Evolutionary conservation across 2,329 filamentous ascomycete genomes (phyloP).

Genomic region (Bisporella sp.): DNA sequence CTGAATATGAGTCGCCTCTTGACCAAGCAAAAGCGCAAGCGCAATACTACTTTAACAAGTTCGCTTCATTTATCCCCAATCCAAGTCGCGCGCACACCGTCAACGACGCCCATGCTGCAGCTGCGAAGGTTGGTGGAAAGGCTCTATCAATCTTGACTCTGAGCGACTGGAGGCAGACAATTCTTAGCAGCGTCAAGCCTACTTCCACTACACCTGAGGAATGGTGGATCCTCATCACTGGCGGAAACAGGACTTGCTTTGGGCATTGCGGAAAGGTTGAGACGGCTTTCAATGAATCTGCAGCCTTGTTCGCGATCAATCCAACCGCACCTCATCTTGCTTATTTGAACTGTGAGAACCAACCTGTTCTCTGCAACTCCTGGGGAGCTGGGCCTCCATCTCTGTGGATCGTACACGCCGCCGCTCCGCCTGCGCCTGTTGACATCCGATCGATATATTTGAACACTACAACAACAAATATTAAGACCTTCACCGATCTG

Average conservation of each 20-base stretch:
- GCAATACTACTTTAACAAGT: conserved; percentile 56
- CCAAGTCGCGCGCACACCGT: conserved; percentile 33
- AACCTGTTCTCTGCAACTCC: conserved; percentile 67
- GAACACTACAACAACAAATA: conserved; percentile 62
- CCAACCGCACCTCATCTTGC: conserved; percentile 60
- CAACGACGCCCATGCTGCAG: conserved; percentile 32
- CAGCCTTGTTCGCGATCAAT: conserved; percentile 52
- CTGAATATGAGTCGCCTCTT: conserved; percentile 43
- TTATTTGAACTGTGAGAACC: conserved; percentile 65
- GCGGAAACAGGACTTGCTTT: conserved; percentile 68
- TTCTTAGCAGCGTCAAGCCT: conserved; percentile 54
- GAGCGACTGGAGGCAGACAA: conserved; percentile 62
- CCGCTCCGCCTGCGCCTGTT: conserved; percentile 56
- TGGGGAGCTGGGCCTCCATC: conserved; percentile 61
- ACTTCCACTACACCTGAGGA: conserved; percentile 59
- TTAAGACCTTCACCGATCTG: conserved; percentile 55
- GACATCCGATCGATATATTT: conserved; percentile 59
- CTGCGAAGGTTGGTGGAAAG: conserved; percentile 42
- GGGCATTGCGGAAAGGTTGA: conserved; percentile 61
- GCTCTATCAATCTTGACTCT: conserved; percentile 55
- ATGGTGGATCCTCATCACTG: conserved; percentile 70
- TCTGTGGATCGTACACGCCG: conserved; percentile 61
- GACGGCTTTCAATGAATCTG: conserved; percentile 59
- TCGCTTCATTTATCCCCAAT: conserved; percentile 46
- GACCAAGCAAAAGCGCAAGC: conserved; percentile 57